Evolutionary conservation across 2,329 filamentous ascomycete genomes (phyloP).

Genomic region (Cadophora luteo-olivacea): DNA sequence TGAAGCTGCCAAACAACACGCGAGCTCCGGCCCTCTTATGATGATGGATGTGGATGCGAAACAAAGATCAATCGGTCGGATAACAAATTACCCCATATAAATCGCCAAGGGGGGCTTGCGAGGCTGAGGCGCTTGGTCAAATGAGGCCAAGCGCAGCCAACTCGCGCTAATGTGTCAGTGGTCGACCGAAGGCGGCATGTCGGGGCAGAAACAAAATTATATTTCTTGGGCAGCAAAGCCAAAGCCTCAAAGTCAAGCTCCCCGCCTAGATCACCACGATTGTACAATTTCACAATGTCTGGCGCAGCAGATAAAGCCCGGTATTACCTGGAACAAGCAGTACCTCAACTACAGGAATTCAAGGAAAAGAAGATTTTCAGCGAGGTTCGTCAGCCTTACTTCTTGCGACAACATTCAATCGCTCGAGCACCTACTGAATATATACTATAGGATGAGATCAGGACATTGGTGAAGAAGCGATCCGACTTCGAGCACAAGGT

Average conservation of each 20-base stretch:
- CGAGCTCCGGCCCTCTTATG: constrained; percentile 1
- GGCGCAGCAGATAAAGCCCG: constrained; percentile 91
- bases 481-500: constrained; percentile 93
- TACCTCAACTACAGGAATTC: constrained; percentile 91
- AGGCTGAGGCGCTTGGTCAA: constrained; percentile 12
- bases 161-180: background rate
- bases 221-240: background rate
- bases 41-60: constrained; percentile 1
- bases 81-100: constrained; percentile 14
- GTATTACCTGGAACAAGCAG: constrained; percentile 90
- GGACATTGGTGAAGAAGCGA: constrained; percentile 84
- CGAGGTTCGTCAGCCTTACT: constrained; percentile 57
- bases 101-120: constrained; percentile 7
- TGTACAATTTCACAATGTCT: constrained; percentile 63
- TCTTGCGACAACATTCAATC: constrained; percentile 17
- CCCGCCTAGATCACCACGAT: background rate
- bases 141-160: constrained; percentile 9
- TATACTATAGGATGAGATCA: constrained; percentile 77
- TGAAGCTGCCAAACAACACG: constrained; percentile 10
- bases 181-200: background rate
- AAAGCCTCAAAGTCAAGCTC: background rate
- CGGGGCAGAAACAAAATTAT: constrained; percentile 13
- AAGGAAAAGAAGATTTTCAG: constrained; percentile 91
- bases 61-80: constrained; percentile 1
- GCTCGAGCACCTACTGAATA: constrained; percentile 1